A percentile compares a stretch with the other conserved stretches of the same genome.
These are phyloP conservation scores for Acacia crassicarpa DNA, from an alignment of 306 rosid species.

Conservation along the genomic window DNA sequence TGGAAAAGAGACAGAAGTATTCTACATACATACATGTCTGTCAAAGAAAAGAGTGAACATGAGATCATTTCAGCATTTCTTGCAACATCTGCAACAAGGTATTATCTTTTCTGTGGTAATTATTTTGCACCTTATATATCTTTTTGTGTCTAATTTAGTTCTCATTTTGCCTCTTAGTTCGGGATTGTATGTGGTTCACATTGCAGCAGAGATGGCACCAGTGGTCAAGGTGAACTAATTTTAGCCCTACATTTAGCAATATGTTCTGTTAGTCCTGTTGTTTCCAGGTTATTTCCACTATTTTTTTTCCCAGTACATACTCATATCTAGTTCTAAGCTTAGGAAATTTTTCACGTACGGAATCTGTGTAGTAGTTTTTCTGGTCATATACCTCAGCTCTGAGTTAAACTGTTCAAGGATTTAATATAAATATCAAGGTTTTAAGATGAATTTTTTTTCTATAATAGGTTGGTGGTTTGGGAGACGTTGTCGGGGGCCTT, in stretches of 20 bases:
- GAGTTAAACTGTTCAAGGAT: slow-evolving; percentile 2
- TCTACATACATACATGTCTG: slow-evolving; percentile 55
- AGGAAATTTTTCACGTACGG: neutral
- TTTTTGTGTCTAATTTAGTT: slow-evolving; percentile 41
- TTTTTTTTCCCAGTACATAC: neutral
- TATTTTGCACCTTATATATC: slow-evolving; percentile 15
- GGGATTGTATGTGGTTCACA: slow-evolving; percentile 78
- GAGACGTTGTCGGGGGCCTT: slow-evolving; percentile 86
- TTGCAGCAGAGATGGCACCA: slow-evolving; percentile 99
- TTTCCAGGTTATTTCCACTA: neutral
- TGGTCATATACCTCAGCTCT: slow-evolving; percentile 8
- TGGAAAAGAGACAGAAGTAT: slow-evolving; percentile 72
- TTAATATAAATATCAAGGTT: slow-evolving; percentile 4
- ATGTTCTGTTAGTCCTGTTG: neutral
- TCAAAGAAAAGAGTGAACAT: slow-evolving; percentile 56
- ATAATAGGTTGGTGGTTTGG: slow-evolving; percentile 94
- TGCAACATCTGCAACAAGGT: slow-evolving; percentile 60
- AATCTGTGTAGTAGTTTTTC: neutral
- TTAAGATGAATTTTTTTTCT: slow-evolving; percentile 13
- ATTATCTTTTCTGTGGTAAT: slow-evolving; percentile 32
- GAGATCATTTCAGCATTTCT: slow-evolving; percentile 74
- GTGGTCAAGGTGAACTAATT: slow-evolving; percentile 77
- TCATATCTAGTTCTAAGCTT: slow-evolving; percentile 2
- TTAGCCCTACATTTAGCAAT: slow-evolving; percentile 5
- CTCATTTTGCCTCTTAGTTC: slow-evolving; percentile 54